These are phyloP conservation scores for Tillandsia leiboldiana DNA, from an alignment of 176 grass and related monocot species.

Conservation along the genomic window DNA sequence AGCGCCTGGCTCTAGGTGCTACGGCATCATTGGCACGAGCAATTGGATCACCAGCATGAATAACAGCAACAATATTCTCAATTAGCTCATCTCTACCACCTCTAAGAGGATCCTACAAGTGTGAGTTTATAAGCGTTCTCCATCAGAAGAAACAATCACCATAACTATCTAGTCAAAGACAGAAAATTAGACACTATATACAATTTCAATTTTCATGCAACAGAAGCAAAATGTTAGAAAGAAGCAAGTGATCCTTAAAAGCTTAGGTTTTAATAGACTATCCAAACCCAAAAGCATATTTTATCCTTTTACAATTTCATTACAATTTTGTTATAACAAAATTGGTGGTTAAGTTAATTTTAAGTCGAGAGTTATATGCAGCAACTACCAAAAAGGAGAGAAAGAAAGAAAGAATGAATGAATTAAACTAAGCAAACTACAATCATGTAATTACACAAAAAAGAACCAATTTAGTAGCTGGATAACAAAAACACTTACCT, in stretches of 20 bases:
- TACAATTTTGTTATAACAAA: no score
- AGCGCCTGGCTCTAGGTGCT: conserved; percentile 36
- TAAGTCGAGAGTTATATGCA: no score
- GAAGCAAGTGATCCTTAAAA: no score
- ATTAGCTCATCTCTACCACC: conserved; percentile 90
- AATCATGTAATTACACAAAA: background rate
- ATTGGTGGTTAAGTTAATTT: no score
- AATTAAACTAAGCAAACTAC: background rate
- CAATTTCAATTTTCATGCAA: background rate
- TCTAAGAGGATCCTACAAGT: conserved; percentile 75
- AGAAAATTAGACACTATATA: background rate
- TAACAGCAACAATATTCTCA: conserved; percentile 67
- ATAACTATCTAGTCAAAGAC: no score
- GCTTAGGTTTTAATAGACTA: no score
- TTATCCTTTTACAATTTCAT: no score
- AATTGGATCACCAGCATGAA: conserved; percentile 39
- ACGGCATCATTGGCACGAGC: conserved; percentile 33
- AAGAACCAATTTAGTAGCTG: background rate
- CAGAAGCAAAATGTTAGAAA: background rate
- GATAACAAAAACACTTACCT: conserved; percentile 33
- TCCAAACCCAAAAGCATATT: no score
- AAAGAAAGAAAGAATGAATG: no score
- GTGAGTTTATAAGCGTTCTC: background rate
- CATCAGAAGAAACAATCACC: conserved; percentile 2
- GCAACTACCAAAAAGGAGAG: no score